A percentile compares a stretch with the other conserved stretches of the same genome.
These are phyloP conservation scores for Claviceps capensis DNA, from an alignment of 2,329 filamentous ascomycete species.

Conservation along the genomic window DNA sequence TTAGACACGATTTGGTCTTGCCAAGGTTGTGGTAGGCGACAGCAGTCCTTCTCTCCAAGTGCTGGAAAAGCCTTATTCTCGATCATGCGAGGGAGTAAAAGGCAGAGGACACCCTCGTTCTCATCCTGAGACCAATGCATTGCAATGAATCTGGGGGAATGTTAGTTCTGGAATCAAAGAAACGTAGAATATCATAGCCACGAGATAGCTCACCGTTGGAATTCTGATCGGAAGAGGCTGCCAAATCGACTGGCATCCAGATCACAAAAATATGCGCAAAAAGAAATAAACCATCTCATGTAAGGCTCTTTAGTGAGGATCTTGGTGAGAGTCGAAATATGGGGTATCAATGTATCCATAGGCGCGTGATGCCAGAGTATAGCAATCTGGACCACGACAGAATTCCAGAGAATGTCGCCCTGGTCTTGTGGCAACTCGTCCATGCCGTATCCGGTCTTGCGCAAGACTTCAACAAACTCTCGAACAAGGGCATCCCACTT, in stretches of 20 bases:
- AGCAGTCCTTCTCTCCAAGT: conserved; percentile 36
- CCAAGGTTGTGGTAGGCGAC: conserved; percentile 51
- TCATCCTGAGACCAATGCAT: conserved; percentile 54
- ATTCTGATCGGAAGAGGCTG: conserved; percentile 62
- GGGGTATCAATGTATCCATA: conserved; percentile 63
- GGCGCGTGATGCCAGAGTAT: conserved; percentile 64
- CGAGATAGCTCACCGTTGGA: conserved; percentile 53
- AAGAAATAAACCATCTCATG: conserved; percentile 63
- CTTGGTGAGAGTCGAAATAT: conserved; percentile 51
- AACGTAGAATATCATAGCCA: background rate
- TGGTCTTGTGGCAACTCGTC: conserved; percentile 22
- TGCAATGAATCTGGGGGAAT: conserved; percentile 54
- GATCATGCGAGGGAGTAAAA: conserved; percentile 54
- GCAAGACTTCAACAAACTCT: conserved; percentile 38
- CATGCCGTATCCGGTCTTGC: conserved; percentile 27
- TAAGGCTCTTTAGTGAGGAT: conserved; percentile 51
- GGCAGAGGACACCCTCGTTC: conserved; percentile 55
- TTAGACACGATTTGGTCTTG: conserved; percentile 59
- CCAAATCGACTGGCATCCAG: conserved; percentile 63
- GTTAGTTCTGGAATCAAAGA: conserved; percentile 8
- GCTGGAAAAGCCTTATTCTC: conserved; percentile 40
- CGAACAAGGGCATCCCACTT: conserved; percentile 57
- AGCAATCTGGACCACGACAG: conserved; percentile 42
- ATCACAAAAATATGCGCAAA: conserved; percentile 70
- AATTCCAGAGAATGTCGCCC: conserved; percentile 38